Conservation (phyloP, 164 flowering plant species). For the Umbellularia californica region DNA sequence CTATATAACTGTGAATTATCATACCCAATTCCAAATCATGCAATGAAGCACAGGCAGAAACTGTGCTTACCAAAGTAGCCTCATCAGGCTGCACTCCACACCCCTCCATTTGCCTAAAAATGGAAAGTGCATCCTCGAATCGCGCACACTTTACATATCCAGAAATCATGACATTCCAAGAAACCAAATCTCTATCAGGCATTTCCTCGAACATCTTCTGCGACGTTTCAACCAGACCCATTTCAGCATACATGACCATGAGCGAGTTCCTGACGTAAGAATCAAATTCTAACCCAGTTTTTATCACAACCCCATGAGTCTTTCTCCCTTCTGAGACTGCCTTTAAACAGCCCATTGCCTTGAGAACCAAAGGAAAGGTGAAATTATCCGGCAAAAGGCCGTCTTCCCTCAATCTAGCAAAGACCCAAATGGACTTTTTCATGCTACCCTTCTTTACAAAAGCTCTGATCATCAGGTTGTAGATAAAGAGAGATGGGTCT, state of each 20-base stretch:
- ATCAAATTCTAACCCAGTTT: slow-evolving; percentile 56
- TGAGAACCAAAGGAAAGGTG: slow-evolving; percentile 74
- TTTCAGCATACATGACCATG: slow-evolving; percentile 60
- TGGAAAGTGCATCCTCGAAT: slow-evolving; percentile 45
- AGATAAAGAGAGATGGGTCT: slow-evolving; percentile 40
- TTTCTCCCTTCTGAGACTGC: slow-evolving; percentile 38
- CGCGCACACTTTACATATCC: slow-evolving; percentile 21
- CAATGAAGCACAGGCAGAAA: slow-evolving; percentile 21
- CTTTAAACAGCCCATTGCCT: slow-evolving; percentile 57
- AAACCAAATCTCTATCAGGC: slow-evolving; percentile 52
- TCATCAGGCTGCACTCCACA: slow-evolving; percentile 48
- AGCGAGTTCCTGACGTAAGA: slow-evolving; percentile 61
- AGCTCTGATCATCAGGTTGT: slow-evolving; percentile 63
- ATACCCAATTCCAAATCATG: slow-evolving; percentile 15
- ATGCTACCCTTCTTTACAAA: slow-evolving; percentile 35
- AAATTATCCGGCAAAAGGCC: slow-evolving; percentile 62
- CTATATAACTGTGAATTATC: slow-evolving; percentile 48
- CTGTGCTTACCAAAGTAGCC: slow-evolving; percentile 62
- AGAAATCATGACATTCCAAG: slow-evolving; percentile 52
- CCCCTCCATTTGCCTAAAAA: slow-evolving; percentile 38
- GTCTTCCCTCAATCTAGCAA: slow-evolving; percentile 34
- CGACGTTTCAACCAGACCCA: slow-evolving; percentile 30
- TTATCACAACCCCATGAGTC: slow-evolving; percentile 52
- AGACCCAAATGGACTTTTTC: slow-evolving; percentile 34
- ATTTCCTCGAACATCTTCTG: slow-evolving; percentile 57